Evolutionary conservation across 768 basidiomycete genomes (phyloP).

Genomic region (Hygrocybe punicea): DNA sequence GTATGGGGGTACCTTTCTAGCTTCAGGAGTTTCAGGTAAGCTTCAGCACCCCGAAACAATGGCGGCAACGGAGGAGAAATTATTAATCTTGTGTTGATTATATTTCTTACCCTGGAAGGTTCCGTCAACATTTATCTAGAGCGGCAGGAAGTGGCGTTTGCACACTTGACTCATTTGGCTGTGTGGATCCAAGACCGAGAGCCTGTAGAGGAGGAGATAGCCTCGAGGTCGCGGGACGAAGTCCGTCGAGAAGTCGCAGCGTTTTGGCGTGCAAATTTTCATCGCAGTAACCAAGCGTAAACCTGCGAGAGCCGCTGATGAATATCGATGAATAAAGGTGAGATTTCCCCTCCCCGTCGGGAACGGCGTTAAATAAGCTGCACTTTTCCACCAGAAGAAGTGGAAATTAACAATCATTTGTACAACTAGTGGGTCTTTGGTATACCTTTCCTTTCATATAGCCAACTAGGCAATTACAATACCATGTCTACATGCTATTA

Average conservation of each 20-base stretch:
- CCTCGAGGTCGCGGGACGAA: neutral
- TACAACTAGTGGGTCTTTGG: no score
- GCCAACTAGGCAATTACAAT: no score
- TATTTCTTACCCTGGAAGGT: neutral
- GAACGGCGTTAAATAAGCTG: no score
- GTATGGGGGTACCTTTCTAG: neutral
- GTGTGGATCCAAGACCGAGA: conserved; percentile 6
- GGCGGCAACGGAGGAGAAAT: no score
- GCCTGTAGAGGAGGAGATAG: neutral
- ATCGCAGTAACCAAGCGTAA: neutral
- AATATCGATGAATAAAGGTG: no score
- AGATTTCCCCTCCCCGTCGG: neutral
- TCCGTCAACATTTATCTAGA: neutral
- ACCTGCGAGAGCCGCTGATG: no score
- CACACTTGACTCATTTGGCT: conserved; percentile 6
- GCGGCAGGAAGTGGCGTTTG: conserved; percentile 1
- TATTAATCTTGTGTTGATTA: neutral
- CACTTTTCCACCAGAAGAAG: no score
- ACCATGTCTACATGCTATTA: no score
- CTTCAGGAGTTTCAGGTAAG: neutral
- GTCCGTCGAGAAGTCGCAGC: conserved; percentile 1
- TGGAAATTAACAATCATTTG: no score
- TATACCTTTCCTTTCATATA: no score
- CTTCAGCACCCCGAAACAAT: neutral
- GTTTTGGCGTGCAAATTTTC: neutral